Conservation (phyloP, 2,329 filamentous ascomycete species). For the Westerdykella sp. region DNA sequence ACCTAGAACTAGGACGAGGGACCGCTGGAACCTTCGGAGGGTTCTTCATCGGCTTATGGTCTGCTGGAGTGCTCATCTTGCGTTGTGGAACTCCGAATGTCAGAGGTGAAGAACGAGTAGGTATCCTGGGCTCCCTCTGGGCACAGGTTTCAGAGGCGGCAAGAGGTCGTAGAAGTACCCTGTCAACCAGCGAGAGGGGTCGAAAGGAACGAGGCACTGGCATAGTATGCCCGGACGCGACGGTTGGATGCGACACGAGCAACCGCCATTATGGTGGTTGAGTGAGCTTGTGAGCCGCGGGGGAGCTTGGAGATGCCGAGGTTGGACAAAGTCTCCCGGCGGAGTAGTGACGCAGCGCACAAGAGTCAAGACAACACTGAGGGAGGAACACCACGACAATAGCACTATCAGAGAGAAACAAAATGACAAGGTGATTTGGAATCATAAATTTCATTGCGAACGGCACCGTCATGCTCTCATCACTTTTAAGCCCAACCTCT, state of each 20-base stretch:
- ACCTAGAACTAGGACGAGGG: conserved; percentile 62
- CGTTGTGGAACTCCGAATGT: conserved; percentile 5
- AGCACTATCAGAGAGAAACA: not conserved
- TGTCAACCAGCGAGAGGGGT: conserved; percentile 9
- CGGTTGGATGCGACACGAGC: conserved; percentile 6
- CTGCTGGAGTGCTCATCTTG: conserved; percentile 30
- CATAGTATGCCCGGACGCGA: conserved; percentile 20
- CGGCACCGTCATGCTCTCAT: conserved; percentile 19
- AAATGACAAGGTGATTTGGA: conserved; percentile 3
- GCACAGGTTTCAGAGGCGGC: not conserved
- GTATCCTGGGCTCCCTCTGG: not conserved
- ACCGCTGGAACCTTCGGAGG: conserved; percentile 35
- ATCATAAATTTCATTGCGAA: not conserved
- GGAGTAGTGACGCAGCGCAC: conserved; percentile 3
- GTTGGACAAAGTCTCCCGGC: conserved; percentile 12
- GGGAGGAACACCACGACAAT: not conserved
- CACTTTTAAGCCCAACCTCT: conserved; percentile 27
- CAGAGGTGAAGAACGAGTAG: not conserved
- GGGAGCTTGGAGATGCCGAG: conserved; percentile 23
- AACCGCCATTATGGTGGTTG: conserved; percentile 19
- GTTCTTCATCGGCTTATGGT: conserved; percentile 26
- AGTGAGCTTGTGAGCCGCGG: conserved; percentile 19
- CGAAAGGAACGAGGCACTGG: conserved; percentile 9
- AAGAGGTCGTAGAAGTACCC: not conserved
- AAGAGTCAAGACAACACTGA: conserved; percentile 5